These are phyloP conservation scores for Phyllosticta capitalensis DNA, from an alignment of 2,329 filamentous ascomycete genomes.

Conservation along the genomic window DNA sequence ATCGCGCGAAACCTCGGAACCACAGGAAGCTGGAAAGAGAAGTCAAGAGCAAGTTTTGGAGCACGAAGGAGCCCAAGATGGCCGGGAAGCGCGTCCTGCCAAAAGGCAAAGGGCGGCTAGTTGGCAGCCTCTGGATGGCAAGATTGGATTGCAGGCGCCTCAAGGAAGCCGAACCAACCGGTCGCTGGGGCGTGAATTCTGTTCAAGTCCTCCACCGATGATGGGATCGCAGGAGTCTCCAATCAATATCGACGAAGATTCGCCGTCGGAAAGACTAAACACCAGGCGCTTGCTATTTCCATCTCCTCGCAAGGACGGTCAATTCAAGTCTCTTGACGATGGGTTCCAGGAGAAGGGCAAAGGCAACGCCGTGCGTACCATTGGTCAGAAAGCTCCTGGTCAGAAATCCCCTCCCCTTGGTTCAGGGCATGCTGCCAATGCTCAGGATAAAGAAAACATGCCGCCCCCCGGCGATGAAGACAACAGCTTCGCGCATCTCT, in stretches of 20 bases:
- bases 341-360: background rate
- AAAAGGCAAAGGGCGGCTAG: slow-evolving; percentile 11
- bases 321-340: slow-evolving; percentile 49
- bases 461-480: slow-evolving; percentile 32
- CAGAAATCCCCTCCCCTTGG: slow-evolving; percentile 2
- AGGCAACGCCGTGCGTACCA: background rate
- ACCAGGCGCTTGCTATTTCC: slow-evolving; percentile 69
- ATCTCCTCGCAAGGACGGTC: slow-evolving; percentile 58
- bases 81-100: slow-evolving; percentile 29
- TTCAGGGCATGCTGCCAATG: slow-evolving; percentile 1
- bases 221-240: slow-evolving; percentile 37
- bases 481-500: slow-evolving; percentile 54
- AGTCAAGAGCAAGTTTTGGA: slow-evolving; percentile 12
- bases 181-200: slow-evolving; percentile 45
- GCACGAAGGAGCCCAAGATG: slow-evolving; percentile 21
- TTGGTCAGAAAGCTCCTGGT: slow-evolving; percentile 24
- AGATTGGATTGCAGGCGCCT: slow-evolving; percentile 11
- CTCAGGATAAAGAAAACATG: slow-evolving; percentile 49
- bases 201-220: slow-evolving; percentile 51
- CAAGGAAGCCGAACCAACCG: slow-evolving; percentile 23
- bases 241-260: slow-evolving; percentile 39
- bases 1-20: background rate
- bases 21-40: background rate
- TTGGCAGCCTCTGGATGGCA: background rate
- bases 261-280: slow-evolving; percentile 43